Conservation (phyloP, 441 rosid genomes). For the Adansonia madagascariensis region DNA sequence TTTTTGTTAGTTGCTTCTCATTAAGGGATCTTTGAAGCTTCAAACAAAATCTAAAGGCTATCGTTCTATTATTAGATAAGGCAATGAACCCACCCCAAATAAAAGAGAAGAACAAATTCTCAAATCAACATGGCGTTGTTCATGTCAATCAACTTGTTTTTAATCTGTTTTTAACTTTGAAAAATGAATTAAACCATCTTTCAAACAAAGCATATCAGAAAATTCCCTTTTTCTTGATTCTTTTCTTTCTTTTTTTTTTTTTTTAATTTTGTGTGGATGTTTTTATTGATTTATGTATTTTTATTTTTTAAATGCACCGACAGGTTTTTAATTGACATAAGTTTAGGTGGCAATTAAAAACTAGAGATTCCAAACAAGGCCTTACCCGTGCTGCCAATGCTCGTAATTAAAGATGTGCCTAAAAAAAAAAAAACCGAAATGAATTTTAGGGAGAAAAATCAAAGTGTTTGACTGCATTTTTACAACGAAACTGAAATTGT, state of each 20-base stretch:
- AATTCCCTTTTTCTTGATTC: neutral
- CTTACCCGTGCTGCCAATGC: neutral
- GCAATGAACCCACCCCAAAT: neutral
- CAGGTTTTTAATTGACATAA: conserved; percentile 2
- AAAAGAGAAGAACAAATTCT: neutral
- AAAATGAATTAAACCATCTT: neutral
- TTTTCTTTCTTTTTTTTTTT: neutral
- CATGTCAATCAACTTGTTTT: neutral
- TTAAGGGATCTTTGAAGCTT: neutral
- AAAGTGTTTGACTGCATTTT: neutral
- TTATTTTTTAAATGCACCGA: neutral
- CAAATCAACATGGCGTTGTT: neutral
- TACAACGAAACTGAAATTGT: neutral
- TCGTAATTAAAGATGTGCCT: no score
- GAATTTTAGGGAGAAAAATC: no score
- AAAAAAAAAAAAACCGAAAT: neutral
- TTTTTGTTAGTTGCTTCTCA: conserved; percentile 14
- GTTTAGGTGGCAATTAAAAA: neutral
- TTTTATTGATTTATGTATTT: neutral
- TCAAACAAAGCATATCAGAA: neutral
- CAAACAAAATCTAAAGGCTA: neutral
- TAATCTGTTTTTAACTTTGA: neutral
- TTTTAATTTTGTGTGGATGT: neutral
- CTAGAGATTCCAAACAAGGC: neutral
- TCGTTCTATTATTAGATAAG: neutral